Conservation (phyloP, 2,329 filamentous ascomycete genomes). For the Phyllosticta ampelicida region DNA sequence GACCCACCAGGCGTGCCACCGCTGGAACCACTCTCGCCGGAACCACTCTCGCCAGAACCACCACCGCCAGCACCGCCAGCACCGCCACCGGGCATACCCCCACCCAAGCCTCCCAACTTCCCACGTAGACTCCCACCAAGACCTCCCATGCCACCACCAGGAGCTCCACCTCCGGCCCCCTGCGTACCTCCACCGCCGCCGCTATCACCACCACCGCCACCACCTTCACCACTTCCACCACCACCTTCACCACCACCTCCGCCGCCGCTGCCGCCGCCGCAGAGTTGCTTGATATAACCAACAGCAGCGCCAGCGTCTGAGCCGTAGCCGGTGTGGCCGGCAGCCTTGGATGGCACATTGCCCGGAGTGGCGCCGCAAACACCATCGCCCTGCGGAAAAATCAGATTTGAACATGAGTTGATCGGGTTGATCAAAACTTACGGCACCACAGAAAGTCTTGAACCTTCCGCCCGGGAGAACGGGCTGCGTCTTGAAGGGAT, state of each 20-base stretch:
- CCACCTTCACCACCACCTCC: background rate
- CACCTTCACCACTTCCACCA: background rate
- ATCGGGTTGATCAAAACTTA: background rate
- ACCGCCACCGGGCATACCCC: background rate
- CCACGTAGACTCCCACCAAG: no score
- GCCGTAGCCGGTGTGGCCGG: slow-evolving; percentile 22
- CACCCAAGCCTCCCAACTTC: no score
- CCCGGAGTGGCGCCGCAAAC: slow-evolving; percentile 15
- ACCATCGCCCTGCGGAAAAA: slow-evolving; percentile 16
- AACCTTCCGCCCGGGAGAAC: slow-evolving; percentile 19
- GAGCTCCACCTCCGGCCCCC: background rate
- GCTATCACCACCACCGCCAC: background rate
- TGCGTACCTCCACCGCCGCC: background rate
- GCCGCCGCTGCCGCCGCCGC: background rate
- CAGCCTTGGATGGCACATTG: slow-evolving; percentile 12
- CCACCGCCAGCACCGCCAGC: no score
- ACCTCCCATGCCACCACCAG: background rate
- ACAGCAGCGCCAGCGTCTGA: slow-evolving; percentile 19
- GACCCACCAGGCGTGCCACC: no score
- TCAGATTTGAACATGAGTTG: background rate
- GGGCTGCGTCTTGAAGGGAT: slow-evolving; percentile 22
- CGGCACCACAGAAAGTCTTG: slow-evolving; percentile 3
- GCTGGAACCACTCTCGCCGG: no score
- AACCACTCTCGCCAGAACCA: no score
- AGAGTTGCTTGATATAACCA: slow-evolving; percentile 14